These are phyloP conservation scores for Cyclanthera cordifolia DNA, from an alignment of 306 rosid genomes.

Conservation along the genomic window DNA sequence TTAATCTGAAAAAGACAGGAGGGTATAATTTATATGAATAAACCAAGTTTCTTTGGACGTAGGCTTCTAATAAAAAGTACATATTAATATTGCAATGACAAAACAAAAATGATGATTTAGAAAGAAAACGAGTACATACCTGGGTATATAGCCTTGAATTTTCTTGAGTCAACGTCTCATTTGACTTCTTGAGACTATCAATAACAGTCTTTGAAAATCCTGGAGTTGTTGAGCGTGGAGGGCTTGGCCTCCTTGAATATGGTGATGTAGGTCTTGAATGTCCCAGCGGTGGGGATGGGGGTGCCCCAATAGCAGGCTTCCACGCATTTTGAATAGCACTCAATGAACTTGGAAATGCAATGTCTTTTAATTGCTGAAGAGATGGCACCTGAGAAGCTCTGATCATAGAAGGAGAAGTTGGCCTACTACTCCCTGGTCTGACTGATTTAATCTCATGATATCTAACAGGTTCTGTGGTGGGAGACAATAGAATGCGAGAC, in stretches of 20 bases:
- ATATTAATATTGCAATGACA: constrained; percentile 1
- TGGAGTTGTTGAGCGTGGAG: constrained; percentile 55
- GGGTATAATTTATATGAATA: constrained; percentile 1
- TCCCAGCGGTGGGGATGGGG: constrained; percentile 25
- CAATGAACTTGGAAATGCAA: constrained; percentile 59
- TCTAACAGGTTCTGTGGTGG: constrained; percentile 46
- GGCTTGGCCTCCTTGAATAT: constrained; percentile 64
- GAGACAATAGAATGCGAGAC: constrained; percentile 52
- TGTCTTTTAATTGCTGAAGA: constrained; percentile 50
- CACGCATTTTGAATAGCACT: constrained; percentile 42
- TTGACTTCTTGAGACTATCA: constrained; percentile 64
- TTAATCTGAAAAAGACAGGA: constrained; percentile 38
- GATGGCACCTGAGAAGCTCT: constrained; percentile 58
- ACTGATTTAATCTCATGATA: constrained; percentile 41
- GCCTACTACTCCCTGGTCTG: constrained; percentile 26
- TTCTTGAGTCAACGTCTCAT: constrained; percentile 53
- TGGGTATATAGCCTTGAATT: constrained; percentile 52
- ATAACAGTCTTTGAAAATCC: constrained; percentile 72
- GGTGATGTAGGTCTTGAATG: constrained; percentile 51
- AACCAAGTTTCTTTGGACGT: constrained; percentile 5
- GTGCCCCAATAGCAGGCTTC: constrained; percentile 26
- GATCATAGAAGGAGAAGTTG: constrained; percentile 35
- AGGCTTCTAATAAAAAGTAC: not conserved
- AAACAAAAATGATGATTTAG: constrained; percentile 6
- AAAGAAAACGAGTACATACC: constrained; percentile 29